Base-by-base conservation (phyloP, 2,329 filamentous ascomycete species). In the Fusarium domesticum region DNA sequence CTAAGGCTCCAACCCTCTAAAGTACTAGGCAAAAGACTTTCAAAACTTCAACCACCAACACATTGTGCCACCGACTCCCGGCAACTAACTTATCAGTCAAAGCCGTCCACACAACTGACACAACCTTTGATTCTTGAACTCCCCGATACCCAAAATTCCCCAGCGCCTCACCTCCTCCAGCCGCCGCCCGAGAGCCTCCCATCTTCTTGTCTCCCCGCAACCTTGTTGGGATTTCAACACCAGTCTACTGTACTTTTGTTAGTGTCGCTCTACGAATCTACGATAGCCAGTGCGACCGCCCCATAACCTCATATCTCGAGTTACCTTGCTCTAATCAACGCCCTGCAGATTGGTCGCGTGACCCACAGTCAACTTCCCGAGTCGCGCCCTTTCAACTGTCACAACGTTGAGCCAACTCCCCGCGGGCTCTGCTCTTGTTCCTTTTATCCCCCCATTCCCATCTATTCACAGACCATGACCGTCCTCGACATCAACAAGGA, bases 401-500 rank as follows among this genome's bases (percentile, higher is more conserved):
- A 47, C 38, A 41, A 47, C 30, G 23, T 44, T 42, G 41, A 33
- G 33, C 18, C 20, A 37, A n/a, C 37, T 43, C 43, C 39, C 28
- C 39, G 32, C 25, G 34, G 25, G 20, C 28, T 23, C 43, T 23
- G 42, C 42, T 39, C 31, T 39, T 42, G 30, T 43, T 35, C 40
- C 34, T 20, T 33, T 35, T 35, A 28, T 45, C 43, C 36, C 15
- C 44, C 38, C 42, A 30, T 28, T 36, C 25, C 33, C 20, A 11
- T 28, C 32, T 6, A 39, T 35, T 31, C 42, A 41, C 44, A 35
- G 42, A 56, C 48, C 43, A 87, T 86, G 83, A 63, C 82, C 34
- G 64, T 85, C 58, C 77, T 92, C 60, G 85, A 91, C 66, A 83
- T 73, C 50, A 77, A 69, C 52, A 87, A 86, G 66, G 85, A 91